Percentiles rank a stretch among this genome's conserved stretches.
Conservation (phyloP, 192 early-diverging fungal genomes). For the Backusella psychrophila region DNA sequence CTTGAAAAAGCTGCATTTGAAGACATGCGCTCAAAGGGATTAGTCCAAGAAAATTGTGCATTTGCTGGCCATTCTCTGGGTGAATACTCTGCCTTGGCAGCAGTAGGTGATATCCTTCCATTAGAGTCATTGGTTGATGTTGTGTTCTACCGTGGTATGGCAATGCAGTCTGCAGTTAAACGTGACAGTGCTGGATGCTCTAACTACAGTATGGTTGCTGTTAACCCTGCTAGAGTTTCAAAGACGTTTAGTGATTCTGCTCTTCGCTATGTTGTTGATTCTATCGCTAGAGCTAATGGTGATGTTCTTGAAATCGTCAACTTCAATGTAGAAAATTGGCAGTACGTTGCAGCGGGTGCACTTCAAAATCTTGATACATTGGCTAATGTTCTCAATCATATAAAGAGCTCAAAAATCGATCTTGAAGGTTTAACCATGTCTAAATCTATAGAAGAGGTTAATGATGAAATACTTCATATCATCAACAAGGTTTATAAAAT, state of each 20-base stretch:
- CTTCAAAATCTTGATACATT: constrained; percentile 78
- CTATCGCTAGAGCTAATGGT: constrained; percentile 73
- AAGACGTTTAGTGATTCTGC: constrained; percentile 83
- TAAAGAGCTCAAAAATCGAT: constrained; percentile 85
- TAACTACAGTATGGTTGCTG: constrained; percentile 92
- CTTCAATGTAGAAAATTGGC: constrained; percentile 96
- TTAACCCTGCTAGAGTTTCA: constrained; percentile 86
- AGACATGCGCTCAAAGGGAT: constrained; percentile 85
- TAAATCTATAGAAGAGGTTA: constrained; percentile 81
- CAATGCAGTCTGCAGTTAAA: constrained; percentile 92
- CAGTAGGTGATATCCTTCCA: constrained; percentile 84
- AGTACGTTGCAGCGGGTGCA: constrained; percentile 93
- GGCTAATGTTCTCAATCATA: constrained; percentile 80
- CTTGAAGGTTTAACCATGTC: constrained; percentile 78
- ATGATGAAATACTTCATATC: constrained; percentile 76
- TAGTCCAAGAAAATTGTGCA: constrained; percentile 79
- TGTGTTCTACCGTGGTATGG: constrained; percentile 96
- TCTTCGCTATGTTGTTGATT: constrained; percentile 76
- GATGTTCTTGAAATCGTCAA: constrained; percentile 93
- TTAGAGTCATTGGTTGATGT: constrained; percentile 87
- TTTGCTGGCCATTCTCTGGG: constrained; percentile 95
- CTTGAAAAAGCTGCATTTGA: constrained; percentile 90
- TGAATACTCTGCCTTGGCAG: constrained; percentile 89
- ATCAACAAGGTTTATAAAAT: constrained; percentile 65
- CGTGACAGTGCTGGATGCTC: constrained; percentile 77